Percentiles rank a stretch among this genome's conserved stretches.
Conservation (phyloP, 2,329 filamentous ascomycete species). For the Aspergillus ustus region DNA sequence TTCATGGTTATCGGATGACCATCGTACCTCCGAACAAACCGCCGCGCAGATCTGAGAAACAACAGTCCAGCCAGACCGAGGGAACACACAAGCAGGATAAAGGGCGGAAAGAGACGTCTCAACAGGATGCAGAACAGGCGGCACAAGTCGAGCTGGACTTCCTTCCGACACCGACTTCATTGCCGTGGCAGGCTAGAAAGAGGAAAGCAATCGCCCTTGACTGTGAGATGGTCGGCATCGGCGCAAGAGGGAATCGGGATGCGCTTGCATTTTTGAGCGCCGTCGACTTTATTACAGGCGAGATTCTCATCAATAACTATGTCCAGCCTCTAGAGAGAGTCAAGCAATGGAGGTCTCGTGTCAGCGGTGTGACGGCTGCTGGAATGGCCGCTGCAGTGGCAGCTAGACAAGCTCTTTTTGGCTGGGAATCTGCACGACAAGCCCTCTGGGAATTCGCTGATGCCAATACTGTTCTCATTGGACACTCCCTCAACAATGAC, state of each 20-base stretch:
- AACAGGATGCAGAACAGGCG: background rate
- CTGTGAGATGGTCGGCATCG: conserved; percentile 54
- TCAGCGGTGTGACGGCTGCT: conserved; percentile 45
- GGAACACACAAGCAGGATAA: background rate
- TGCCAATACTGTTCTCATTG: conserved; percentile 52
- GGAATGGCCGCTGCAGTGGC: conserved; percentile 39
- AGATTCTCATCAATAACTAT: conserved; percentile 50
- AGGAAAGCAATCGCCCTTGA: conserved; percentile 47
- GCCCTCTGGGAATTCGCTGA: conserved; percentile 51
- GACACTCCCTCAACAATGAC: conserved; percentile 54
- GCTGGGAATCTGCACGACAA: conserved; percentile 51
- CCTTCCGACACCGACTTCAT: background rate
- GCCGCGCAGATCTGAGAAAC: background rate
- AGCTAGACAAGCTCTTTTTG: conserved; percentile 38
- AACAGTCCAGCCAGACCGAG: background rate
- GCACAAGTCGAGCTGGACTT: background rate
- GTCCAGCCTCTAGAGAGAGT: conserved; percentile 44
- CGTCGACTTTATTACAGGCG: conserved; percentile 54
- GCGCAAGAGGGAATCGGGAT: conserved; percentile 23
- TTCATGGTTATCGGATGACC: conserved; percentile 3
- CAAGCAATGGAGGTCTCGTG: conserved; percentile 43
- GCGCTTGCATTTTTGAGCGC: conserved; percentile 46
- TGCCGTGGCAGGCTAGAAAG: background rate
- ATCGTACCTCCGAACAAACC: background rate
- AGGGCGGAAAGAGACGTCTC: background rate